A percentile compares a stretch with the other conserved stretches of the same genome.
Evolutionary conservation across 2,329 filamentous ascomycete genomes (phyloP).

Genomic region (Penicillium griseofulvum): DNA sequence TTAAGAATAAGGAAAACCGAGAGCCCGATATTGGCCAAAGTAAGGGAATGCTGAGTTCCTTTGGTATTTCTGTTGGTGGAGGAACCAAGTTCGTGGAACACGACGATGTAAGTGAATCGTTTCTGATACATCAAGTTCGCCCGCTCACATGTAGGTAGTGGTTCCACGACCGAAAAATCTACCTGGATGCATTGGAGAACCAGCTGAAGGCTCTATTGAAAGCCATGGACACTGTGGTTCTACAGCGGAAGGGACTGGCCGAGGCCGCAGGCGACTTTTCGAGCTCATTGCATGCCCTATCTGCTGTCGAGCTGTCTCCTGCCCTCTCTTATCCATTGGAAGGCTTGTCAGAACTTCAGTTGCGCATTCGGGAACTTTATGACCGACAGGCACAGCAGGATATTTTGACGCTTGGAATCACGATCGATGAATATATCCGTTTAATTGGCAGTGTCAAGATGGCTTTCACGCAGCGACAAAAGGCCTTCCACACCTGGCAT

Average conservation of each 20-base stretch:
- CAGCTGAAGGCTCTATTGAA: constrained; percentile 89
- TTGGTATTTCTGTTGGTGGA: constrained; percentile 74
- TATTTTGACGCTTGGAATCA: constrained; percentile 91
- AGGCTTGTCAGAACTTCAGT: constrained; percentile 85
- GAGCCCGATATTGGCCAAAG: constrained; percentile 83
- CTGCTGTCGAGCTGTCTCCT: constrained; percentile 87
- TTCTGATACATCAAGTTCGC: neutral
- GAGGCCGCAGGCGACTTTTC: constrained; percentile 94
- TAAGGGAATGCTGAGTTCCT: constrained; percentile 86
- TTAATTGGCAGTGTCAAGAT: constrained; percentile 93
- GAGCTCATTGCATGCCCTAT: constrained; percentile 84
- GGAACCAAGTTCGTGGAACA: constrained; percentile 92
- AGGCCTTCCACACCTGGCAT: constrained; percentile 94
- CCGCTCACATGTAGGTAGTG: constrained; percentile 56
- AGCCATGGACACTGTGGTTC: constrained; percentile 88
- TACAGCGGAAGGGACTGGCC: constrained; percentile 86
- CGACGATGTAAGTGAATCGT: constrained; percentile 69
- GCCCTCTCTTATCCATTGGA: constrained; percentile 85
- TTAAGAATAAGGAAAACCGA: constrained; percentile 95
- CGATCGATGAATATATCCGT: constrained; percentile 96
- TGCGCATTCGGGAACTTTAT: constrained; percentile 92
- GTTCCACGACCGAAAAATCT: constrained; percentile 96
- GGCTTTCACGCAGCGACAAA: constrained; percentile 87
- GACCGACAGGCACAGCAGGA: constrained; percentile 97
- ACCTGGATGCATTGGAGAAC: constrained; percentile 88